phyloP scores from a whole-genome alignment of 352 stramenopile genomes.

The Globisporangium cylindrosporum region DNA sequence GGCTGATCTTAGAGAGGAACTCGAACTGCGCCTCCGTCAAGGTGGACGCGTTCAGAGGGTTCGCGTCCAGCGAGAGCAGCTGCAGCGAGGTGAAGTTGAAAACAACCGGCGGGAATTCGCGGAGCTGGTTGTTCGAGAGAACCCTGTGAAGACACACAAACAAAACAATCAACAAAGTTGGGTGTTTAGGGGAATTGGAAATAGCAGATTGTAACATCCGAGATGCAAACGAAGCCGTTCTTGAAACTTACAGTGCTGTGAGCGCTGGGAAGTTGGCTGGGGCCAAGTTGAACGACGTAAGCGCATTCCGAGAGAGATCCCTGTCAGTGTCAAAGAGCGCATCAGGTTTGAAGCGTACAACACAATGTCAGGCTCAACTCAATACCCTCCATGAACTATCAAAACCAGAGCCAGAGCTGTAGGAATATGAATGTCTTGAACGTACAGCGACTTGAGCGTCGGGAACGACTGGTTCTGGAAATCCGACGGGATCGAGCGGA shows the following conservation, averaged over 20 bases:
- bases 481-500: constrained; percentile 26
- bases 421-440: constrained; percentile 1
- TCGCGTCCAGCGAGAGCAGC: constrained; percentile 38
- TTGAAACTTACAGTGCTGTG: constrained; percentile 33
- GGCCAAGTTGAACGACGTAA: constrained; percentile 35
- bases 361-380: neutral
- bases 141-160: constrained; percentile 18
- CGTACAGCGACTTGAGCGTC: constrained; percentile 57
- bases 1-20: constrained; percentile 48
- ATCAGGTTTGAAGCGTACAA: neutral
- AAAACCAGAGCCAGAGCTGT: neutral
- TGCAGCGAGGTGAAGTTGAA: constrained; percentile 56
- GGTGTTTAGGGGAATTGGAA: no score
- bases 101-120: constrained; percentile 41
- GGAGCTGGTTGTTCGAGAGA: constrained; percentile 51
- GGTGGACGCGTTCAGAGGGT: constrained; percentile 52
- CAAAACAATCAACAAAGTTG: neutral
- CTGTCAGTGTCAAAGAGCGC: constrained; percentile 17
- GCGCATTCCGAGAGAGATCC: constrained; percentile 40
- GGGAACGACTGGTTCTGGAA: constrained; percentile 43
- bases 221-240: neutral
- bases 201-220: neutral
- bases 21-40: constrained; percentile 47
- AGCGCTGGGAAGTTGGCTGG: constrained; percentile 42
- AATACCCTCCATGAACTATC: neutral